A percentile compares a stretch with the other conserved stretches of the same genome.
Conservation (phyloP, 192 early-diverging fungal genomes). For the Jimgerdemannia flammicorona region DNA sequence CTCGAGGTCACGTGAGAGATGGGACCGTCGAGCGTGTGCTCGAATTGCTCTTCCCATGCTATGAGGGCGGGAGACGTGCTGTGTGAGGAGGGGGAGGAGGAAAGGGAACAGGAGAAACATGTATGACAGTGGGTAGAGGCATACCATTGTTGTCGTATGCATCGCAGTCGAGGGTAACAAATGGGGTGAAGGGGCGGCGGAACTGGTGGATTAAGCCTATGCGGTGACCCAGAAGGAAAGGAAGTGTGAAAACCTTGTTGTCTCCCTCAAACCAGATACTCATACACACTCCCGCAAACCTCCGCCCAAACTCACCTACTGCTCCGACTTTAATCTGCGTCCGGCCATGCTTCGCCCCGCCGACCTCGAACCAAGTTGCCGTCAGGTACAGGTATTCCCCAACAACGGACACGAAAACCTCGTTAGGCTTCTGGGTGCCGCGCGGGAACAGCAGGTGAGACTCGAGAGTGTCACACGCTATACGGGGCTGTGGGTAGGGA, state of each 20-base stretch:
- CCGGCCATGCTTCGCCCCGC: not conserved
- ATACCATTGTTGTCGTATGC: not conserved
- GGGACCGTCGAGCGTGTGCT: slow-evolving; percentile 17
- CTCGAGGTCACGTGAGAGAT: slow-evolving; percentile 14
- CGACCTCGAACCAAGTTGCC: slow-evolving; percentile 12
- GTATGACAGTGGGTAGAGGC: not conserved
- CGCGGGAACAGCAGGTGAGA: not conserved
- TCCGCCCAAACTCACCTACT: not conserved
- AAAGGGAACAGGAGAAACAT: not conserved
- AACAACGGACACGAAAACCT: slow-evolving; percentile 7
- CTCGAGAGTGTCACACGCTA: not conserved
- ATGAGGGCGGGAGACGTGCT: not conserved
- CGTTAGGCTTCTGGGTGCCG: slow-evolving; percentile 3
- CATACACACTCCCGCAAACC: not conserved
- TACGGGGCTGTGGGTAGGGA: slow-evolving; percentile 23
- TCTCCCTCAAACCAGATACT: too few species aligned
- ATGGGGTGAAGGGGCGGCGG: not conserved
- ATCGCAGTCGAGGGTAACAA: not conserved
- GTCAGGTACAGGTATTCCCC: slow-evolving; percentile 24
- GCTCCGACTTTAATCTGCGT: not conserved
- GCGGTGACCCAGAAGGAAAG: too few species aligned
- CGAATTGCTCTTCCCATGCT: slow-evolving; percentile 14
- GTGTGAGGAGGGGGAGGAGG: not conserved
- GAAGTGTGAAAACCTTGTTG: too few species aligned
- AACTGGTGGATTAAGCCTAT: not conserved